Percentiles rank a stretch among this genome's conserved stretches.
phyloP scores from a whole-genome alignment of 495 filamentous ascomycete genomes.

The Hyaloscypha bicolor region DNA sequence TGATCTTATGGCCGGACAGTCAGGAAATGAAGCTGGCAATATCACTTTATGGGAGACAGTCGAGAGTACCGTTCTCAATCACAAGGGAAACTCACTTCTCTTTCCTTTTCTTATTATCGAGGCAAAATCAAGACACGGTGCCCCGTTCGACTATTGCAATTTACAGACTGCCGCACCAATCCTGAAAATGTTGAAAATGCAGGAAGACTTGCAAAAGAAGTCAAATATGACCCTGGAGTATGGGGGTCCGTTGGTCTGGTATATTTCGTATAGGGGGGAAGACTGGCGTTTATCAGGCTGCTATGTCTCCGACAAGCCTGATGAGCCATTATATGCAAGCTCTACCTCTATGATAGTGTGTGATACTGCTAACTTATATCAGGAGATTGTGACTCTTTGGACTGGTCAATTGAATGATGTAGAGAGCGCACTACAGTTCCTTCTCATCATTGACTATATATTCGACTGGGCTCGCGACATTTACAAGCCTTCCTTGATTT shows the following conservation, averaged over 20 bases:
- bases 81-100: constrained; percentile 11
- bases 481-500: constrained; percentile 2
- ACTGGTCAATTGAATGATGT: not conserved
- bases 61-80: not conserved
- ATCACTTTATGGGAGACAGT: not conserved
- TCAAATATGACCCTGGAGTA: not conserved
- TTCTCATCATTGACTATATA: constrained; percentile 22
- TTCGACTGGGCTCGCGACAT: constrained; percentile 19
- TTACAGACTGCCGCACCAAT: constrained; percentile 12
- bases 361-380: constrained; percentile 1
- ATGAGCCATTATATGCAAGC: not conserved
- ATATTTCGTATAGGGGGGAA: constrained; percentile 11
- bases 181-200: constrained; percentile 3
- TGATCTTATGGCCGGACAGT: constrained; percentile 3
- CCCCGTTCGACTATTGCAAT: not conserved
- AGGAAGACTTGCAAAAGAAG: constrained; percentile 1
- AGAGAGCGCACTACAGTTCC: constrained; percentile 15
- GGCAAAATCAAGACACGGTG: constrained; percentile 5
- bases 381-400: constrained; percentile 16
- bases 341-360: no score
- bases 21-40: not conserved
- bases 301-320: constrained; percentile 1
- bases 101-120: constrained; percentile 18
- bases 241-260: constrained; percentile 13
- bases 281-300: constrained; percentile 12